phyloP scores from a whole-genome alignment of 345 rosid species.

The Populus euphratica region DNA sequence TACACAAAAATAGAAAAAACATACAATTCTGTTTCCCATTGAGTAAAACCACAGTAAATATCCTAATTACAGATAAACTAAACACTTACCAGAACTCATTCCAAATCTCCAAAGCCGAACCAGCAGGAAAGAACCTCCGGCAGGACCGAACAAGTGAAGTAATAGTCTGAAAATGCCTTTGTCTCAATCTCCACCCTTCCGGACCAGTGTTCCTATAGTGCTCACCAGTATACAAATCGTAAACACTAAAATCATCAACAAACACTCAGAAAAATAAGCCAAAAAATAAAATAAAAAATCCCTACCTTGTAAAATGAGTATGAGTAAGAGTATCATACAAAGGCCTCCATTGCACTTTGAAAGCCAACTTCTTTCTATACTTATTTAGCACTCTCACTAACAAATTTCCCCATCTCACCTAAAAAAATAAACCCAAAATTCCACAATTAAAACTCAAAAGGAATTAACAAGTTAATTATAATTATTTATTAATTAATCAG shows the following conservation, averaged over 20 bases:
- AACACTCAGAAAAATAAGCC: not conserved
- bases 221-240: not conserved
- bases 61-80: not conserved
- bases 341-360: constrained; percentile 86
- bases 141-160: constrained; percentile 85
- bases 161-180: constrained; percentile 79
- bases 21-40: not conserved
- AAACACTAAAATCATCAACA: not conserved
- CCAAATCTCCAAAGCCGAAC: constrained; percentile 95
- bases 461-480: constrained; percentile 4
- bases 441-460: constrained; percentile 14
- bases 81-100: constrained; percentile 74
- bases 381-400: constrained; percentile 74
- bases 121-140: constrained; percentile 77
- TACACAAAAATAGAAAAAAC: not conserved
- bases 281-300: not conserved
- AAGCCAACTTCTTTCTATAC: constrained; percentile 65
- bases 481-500: not conserved
- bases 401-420: constrained; percentile 97
- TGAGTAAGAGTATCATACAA: constrained; percentile 78
- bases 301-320: constrained; percentile 86
- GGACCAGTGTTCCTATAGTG: constrained; percentile 83
- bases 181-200: constrained; percentile 96
- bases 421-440: constrained; percentile 21
- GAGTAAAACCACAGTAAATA: not conserved